Evolutionary conservation across 176 grass and related monocot genomes (phyloP), one percentile per base, ranked within the genome.

Genomic region (Typha latifolia): DNA sequence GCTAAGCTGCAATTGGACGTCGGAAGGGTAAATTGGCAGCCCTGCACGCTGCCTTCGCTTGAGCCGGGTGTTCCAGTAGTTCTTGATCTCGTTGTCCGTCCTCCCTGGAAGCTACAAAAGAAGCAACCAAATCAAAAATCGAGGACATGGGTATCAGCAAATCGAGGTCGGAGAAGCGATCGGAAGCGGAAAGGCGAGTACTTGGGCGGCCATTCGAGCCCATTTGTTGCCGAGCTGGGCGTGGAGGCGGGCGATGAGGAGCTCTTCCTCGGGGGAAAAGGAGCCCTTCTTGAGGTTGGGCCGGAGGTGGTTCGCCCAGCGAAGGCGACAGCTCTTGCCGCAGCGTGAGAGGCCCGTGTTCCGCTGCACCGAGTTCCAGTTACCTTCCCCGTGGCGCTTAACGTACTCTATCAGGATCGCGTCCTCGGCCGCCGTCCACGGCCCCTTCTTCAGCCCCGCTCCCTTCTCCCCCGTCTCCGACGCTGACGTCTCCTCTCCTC

Each of bases 311-410:
- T 95, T 95, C 49, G 79, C 86, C 86, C 90, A 95, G 4, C 90
- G 80, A 10, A 90, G 75, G 9, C 90, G 81, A 78, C 90, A 95
- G 86, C 86, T 95, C 83, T 95, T 95, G 81, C 90, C 86, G 66
- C 86, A 95, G 34, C 87, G 79, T 2, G 64, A 57, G 5, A 90
- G 87, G 22, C 69, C 72, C 7, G 79, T 80, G 31, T 75, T 53
- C 51, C 79, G 66, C 72, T 80, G 87, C 76, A 85, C 87, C 0
- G 72, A 62, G 79, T 85, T 90, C 87, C 82, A 90, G 82, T 85
- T 90, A 7, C 87, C 79, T 76, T 90, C 87, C 20, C 87, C 87
- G 61, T 82, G 76, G 65, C 51, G 72, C 62, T 66, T 57, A 32
- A 90, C 87, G 72, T 90, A 80, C 34, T 77, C 70, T 69, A 74